Evolutionary conservation across 2,329 filamentous ascomycete genomes (phyloP).

Genomic region (Cytospora leucostoma): DNA sequence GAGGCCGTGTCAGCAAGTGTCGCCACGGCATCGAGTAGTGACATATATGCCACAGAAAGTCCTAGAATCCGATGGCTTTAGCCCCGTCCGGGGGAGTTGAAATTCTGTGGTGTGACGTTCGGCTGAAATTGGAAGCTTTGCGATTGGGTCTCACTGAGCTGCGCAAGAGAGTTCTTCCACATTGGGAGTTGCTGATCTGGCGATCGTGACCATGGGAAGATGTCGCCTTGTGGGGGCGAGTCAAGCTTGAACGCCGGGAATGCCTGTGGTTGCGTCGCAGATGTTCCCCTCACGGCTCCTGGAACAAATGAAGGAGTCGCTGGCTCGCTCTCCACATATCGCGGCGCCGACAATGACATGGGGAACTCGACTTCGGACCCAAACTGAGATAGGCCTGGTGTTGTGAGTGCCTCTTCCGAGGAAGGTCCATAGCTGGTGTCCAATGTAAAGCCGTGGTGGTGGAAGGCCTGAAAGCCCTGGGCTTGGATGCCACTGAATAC

Average conservation of each 20-base stretch:
- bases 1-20: neutral
- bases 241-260: conserved; percentile 49
- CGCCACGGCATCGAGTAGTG: neutral
- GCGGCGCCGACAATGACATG: conserved; percentile 43
- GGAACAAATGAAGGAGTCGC: conserved; percentile 50
- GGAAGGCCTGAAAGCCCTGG: conserved; percentile 31
- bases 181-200: conserved; percentile 20
- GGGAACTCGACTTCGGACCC: conserved; percentile 50
- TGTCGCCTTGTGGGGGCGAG: conserved; percentile 48
- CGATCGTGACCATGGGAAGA: conserved; percentile 36
- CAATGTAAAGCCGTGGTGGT: conserved; percentile 34
- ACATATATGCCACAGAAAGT: neutral
- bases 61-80: neutral
- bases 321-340: conserved; percentile 53
- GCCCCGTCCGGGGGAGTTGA: conserved; percentile 31
- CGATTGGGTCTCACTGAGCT: conserved; percentile 36
- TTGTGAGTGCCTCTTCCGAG: conserved; percentile 52
- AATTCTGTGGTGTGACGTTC: conserved; percentile 49
- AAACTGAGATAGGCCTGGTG: conserved; percentile 48
- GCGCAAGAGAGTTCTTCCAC: conserved; percentile 22
- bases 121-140: conserved; percentile 50
- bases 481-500: conserved; percentile 25
- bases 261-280: conserved; percentile 36
- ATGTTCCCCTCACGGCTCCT: conserved; percentile 45
- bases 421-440: conserved; percentile 38